Evolutionary conservation across 768 basidiomycete genomes (phyloP), one percentile per base, ranked within the genome.

Genomic region (Termitomyces heimii): DNA sequence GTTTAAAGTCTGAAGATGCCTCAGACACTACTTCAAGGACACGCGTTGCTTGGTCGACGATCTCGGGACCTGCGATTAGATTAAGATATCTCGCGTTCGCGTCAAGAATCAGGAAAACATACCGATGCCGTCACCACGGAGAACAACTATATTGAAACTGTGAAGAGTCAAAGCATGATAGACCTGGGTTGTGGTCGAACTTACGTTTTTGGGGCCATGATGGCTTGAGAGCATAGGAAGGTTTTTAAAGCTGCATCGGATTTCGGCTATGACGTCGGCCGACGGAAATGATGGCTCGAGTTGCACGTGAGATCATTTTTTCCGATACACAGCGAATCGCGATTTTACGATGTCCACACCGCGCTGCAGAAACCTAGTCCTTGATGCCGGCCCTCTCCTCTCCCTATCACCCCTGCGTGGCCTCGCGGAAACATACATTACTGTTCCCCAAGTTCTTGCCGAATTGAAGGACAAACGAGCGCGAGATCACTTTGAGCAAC

Each of bases 51-150:
- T 98, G 85, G 4, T 72, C 81, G 28, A 93, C 80, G 31, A 99
- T 94, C 66, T 95, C 93, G 29, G 97, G 97, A 28, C 97, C 96
- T 80, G 61, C 24, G 62, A 40, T 37, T 28, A 20, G 43, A 52
- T 28, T 64, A 44, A 52, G 47, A 34, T 50, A 63, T 57, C 66
- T 58, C 31, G 57, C 47, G 45, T 22, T 34, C 48, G 49, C 34
- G 16, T 26, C 42, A 37, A 54, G 29, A 44, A 9, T 53, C 29
- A 18, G 29, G 46, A 43, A 52, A 49, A 51, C 53, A 53, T 66
- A 93, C 95, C 96, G 65, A 99, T 98, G 59, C 97, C 97, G 73
- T 99, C 97, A 52, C 97, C 97, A n/a, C 88, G 86, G 43, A 99
- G 85, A 53, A 95, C 82, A 35, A 86, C 90, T 68, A 99, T 83